Percentiles rank a stretch among this genome's conserved stretches.
Evolutionary conservation across 306 rosid genomes (phyloP).

Genomic region (Lupinus albus): DNA sequence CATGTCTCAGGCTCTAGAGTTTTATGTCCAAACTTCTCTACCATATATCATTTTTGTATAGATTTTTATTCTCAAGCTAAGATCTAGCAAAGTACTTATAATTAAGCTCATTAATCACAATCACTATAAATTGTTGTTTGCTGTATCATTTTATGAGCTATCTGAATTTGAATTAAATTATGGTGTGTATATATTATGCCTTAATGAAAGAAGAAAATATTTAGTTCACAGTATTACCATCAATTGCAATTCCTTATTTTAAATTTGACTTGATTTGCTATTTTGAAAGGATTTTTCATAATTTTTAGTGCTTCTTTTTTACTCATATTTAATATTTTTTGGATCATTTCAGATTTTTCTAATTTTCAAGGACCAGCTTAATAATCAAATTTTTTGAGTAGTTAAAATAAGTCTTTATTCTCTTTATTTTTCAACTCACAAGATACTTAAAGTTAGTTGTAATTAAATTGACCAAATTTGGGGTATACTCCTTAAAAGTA

Average conservation of each 20-base stretch:
- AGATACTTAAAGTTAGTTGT: not conserved
- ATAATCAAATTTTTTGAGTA: too few relatives aligned
- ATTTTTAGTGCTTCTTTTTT: slow-evolving; percentile 14
- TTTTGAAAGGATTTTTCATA: not conserved
- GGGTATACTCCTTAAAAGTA: not conserved
- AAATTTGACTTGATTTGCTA: not conserved
- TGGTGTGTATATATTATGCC: slow-evolving; percentile 23
- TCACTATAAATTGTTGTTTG: slow-evolving; percentile 23
- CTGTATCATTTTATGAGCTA: slow-evolving; percentile 32
- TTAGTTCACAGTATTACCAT: not conserved
- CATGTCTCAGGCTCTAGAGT: slow-evolving; percentile 10
- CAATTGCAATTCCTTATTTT: not conserved
- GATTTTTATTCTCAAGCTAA: slow-evolving; percentile 35
- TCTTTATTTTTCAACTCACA: not conserved
- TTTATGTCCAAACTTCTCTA: slow-evolving; percentile 25
- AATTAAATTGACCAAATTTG: slow-evolving; percentile 4
- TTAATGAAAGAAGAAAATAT: not conserved
- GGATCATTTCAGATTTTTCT: too few relatives aligned
- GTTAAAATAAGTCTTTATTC: too few relatives aligned
- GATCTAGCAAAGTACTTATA: slow-evolving; percentile 39
- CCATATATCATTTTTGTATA: slow-evolving; percentile 41
- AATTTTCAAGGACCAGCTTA: too few relatives aligned
- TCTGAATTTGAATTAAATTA: slow-evolving; percentile 31
- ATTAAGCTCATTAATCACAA: slow-evolving; percentile 34
- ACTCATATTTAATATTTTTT: too few relatives aligned